Evolutionary conservation across 2,329 filamentous ascomycete species (phyloP).

Genomic region (Arthrobotrys sphaeroides): DNA sequence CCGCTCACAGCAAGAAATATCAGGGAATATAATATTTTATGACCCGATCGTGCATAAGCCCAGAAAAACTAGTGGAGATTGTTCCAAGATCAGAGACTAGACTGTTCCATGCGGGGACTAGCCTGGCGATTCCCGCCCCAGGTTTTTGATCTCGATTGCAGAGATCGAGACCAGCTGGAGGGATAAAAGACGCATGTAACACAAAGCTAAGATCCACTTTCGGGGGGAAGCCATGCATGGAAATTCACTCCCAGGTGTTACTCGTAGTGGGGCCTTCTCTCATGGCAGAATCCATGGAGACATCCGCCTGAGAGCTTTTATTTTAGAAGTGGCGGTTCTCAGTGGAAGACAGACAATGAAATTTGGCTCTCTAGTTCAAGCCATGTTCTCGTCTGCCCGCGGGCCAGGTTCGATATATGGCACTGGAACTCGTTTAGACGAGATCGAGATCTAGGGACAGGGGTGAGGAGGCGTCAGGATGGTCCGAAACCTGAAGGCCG

Average conservation of each 20-base stretch:
- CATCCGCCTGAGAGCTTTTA: neutral
- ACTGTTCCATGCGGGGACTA: conserved; percentile 9
- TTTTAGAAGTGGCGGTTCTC: neutral
- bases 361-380: neutral
- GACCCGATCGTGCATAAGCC: neutral
- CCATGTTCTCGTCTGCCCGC: neutral
- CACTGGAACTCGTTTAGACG: neutral
- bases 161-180: conserved; percentile 3
- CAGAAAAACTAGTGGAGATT: neutral
- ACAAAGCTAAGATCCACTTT: conserved; percentile 8
- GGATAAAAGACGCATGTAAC: conserved; percentile 15
- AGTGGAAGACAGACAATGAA: neutral
- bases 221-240: neutral
- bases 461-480: conserved; percentile 7
- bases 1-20: neutral
- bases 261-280: neutral
- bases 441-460: conserved; percentile 22
- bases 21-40: neutral
- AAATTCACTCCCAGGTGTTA: neutral
- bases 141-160: neutral
- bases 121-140: neutral
- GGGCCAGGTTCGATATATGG: neutral
- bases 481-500: neutral
- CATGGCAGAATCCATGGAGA: neutral
- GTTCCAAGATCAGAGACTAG: conserved; percentile 21